Base-by-base conservation (phyloP, 1,284 basidiomycete species). In the Austroboletus niveus region DNA sequence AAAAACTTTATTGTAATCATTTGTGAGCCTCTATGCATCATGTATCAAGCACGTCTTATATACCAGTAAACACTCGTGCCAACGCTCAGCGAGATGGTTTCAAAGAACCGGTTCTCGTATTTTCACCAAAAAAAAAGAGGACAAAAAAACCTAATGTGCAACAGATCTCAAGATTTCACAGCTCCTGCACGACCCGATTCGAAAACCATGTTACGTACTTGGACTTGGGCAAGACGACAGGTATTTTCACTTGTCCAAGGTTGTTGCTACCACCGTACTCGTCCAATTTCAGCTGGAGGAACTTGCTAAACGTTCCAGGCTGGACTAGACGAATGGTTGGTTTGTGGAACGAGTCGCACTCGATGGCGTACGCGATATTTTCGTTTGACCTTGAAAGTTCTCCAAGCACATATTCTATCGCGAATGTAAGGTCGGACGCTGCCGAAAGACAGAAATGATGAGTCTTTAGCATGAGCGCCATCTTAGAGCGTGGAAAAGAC, bases 1-100 rank as follows among this genome's bases (percentile, higher is more conserved):
- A 5, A 29, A 7, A 29, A 8, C 31, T 4, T 5, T 50, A 6
- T 61, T 59, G 31, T 58, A 43, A 48, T n/a, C 35, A 17, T 5
- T n/a, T 20, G 14, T 34, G 24, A 36, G 15, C 35, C 7, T 36
- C n/a, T n/a, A n/a, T 36, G 15, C 15, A 14, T 6, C 32, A 8
- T 7, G 32, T 35, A 29, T 29, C 27, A 29, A 29, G 27, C 22
- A 24, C 22, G 22, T 24, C 22, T 3, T 24, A 5, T 24, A 5
- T 24, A 24, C 22, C 22, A 24, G 5, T 24, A 24, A 17, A 17
- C 17, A 17, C 17, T 24, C 22, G 22, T 24, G 17, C 17, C 17
- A 17, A 17, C 17, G 17, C 17, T 17, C 17, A 17, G 17, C 22
- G 22, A 24, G 27, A 29, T 29, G 7, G 7, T 6, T 29, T 29